Conservation (phyloP, 1,284 basidiomycete species). For the Ceratobasidium sp. region DNA sequence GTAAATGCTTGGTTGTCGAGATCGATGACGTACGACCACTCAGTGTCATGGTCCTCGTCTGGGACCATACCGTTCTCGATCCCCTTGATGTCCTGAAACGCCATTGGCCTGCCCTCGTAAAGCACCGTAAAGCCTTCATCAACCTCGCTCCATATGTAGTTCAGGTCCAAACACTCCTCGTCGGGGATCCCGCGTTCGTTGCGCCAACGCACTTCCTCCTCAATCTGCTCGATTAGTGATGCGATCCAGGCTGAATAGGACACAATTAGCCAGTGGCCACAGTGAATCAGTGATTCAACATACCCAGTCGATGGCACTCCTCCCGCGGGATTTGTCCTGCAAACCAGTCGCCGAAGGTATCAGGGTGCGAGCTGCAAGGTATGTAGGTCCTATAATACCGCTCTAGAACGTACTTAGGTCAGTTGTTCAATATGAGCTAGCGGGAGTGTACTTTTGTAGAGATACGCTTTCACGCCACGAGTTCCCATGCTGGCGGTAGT, state of each 20-base stretch:
- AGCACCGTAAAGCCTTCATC: not conserved
- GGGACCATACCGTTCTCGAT: not conserved
- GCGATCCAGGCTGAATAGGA: not conserved
- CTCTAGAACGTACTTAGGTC: not conserved
- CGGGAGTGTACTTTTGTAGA: not conserved
- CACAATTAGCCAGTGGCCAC: not conserved
- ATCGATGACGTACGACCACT: conserved; percentile 37
- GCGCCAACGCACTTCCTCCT: not conserved
- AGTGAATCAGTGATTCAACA: not conserved
- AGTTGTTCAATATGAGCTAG: not conserved
- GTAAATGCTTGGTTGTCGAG: conserved; percentile 35
- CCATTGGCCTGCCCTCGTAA: not conserved
- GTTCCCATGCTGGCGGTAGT: not conserved
- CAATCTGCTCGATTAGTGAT: not conserved
- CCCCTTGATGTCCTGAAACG: not conserved
- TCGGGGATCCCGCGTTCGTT: not conserved
- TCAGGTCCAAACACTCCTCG: not conserved
- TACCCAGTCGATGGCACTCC: not conserved
- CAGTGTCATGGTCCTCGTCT: not conserved
- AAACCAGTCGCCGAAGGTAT: not conserved
- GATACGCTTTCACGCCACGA: not conserved
- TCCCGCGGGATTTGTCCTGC: not conserved
- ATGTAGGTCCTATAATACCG: not conserved
- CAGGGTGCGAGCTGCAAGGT: not conserved
- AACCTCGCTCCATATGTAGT: not conserved